Base-by-base conservation (phyloP, 2,329 filamentous ascomycete genomes). In the Parastagonospora nodorum region DNA sequence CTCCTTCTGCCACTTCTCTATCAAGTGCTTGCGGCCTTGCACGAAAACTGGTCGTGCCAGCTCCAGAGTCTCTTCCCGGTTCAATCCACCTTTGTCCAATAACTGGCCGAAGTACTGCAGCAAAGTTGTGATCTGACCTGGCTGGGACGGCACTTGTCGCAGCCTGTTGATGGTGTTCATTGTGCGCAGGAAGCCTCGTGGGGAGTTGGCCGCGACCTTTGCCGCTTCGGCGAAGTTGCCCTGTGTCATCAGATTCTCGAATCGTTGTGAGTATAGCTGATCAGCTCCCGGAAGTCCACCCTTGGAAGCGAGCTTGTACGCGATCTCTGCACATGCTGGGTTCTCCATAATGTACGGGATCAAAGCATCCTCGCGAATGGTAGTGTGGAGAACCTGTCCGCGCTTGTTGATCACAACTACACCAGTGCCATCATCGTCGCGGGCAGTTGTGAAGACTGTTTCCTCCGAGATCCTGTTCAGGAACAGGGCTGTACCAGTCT, bases 401-500 rank as follows among this genome's bases (percentile, higher is more conserved):
- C 96, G 96, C 69, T 95, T 88, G 80, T 99, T 99, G 73, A 99
- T 93, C 64, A 91, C 92, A 45, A 99, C 84, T 57, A 99, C 88
- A 65, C 95, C 95, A 39, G 88, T 85, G 14, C 91, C 95, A 16
- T 92, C 87, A 47, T 84, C 83, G 73, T 99, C 94, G 31, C 87
- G 80, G 40, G 90, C 88, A 15, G 92, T 97, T 24, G 93, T 95
- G 79, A 99, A 99, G 73, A 99, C 97, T 24, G 94, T 99, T 73
- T 99, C 94, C 80, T 92, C 96, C 30, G 94, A 99, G 69, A 99
- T 99, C 66, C 95, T 89, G 82, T 99, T 99, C 92, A 99, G 95
- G 84, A 97, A 99, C 72, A 99, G 94, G 74, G 91, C 95, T 10
- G 89, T 89, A 51, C 90, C 95, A 7, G 90, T 94, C 80, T 99